Percentiles rank a stretch among this genome's conserved stretches.
Evolutionary conservation across 352 stramenopile genomes (phyloP).

Genomic region (Globisporangium nunn): DNA sequence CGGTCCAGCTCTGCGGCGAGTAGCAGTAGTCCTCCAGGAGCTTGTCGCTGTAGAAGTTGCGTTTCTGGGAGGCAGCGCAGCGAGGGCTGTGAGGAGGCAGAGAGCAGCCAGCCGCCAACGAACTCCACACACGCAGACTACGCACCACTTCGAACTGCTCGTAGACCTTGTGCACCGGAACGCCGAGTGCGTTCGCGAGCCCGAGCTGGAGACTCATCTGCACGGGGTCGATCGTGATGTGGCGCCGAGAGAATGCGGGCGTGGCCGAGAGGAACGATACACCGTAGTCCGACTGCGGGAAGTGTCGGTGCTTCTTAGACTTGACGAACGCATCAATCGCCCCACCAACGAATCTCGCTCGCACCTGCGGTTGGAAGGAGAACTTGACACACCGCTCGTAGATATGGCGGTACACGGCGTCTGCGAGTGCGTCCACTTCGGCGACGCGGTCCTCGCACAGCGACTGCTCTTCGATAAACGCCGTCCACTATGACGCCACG

Average conservation of each 20-base stretch:
- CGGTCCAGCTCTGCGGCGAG: conserved; percentile 79
- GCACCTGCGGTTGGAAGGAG: conserved; percentile 67
- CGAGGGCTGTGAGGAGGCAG: too few relatives aligned
- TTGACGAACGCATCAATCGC: too few relatives aligned
- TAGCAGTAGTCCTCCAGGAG: conserved; percentile 78
- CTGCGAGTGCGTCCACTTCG: conserved; percentile 59
- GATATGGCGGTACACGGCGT: conserved; percentile 76
- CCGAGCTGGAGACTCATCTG: conserved; percentile 83
- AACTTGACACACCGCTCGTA: conserved; percentile 74
- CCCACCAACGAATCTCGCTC: not conserved
- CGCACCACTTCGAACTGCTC: conserved; percentile 72
- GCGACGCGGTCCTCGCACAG: conserved; percentile 50
- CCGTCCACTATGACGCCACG: conserved; percentile 32
- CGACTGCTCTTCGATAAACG: conserved; percentile 47
- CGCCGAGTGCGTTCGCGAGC: conserved; percentile 55
- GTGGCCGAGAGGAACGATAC: conserved; percentile 65
- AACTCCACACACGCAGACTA: not conserved
- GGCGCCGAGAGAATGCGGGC: conserved; percentile 38
- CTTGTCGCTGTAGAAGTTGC: conserved; percentile 72
- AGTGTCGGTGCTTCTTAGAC: not conserved
- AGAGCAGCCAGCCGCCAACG: too few relatives aligned
- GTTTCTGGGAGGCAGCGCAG: conserved; percentile 39
- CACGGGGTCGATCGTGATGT: conserved; percentile 66
- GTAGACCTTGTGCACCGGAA: conserved; percentile 64
- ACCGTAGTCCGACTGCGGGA: conserved; percentile 69